A percentile compares a stretch with the other conserved stretches of the same genome.
Conservation (phyloP, 805 yeast species). For the Yarrowia sp. region DNA sequence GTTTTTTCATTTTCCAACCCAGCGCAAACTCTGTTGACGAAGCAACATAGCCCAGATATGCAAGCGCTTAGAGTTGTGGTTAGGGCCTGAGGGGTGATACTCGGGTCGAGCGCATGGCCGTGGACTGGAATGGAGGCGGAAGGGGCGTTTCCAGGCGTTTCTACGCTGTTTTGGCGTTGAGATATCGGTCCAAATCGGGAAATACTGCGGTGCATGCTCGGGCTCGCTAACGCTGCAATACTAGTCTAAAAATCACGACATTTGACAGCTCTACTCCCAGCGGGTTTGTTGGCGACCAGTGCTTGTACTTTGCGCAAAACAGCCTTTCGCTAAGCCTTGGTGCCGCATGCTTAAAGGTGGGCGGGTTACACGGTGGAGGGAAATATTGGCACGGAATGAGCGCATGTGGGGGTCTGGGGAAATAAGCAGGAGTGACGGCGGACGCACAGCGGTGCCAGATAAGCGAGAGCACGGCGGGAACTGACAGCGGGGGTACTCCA, state of each 20-base stretch:
- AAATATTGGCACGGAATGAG: not conserved
- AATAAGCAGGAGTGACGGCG: not conserved
- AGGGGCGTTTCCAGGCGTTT: not conserved
- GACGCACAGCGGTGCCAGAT: not conserved
- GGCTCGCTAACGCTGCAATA: not conserved
- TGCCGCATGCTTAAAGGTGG: slow-evolving; percentile 31
- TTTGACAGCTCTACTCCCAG: not conserved
- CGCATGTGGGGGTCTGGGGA: not conserved
- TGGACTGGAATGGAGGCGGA: slow-evolving; percentile 2
- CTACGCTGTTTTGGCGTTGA: not conserved
- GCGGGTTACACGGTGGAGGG: slow-evolving; percentile 10
- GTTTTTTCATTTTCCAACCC: no score
- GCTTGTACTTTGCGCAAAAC: not conserved
- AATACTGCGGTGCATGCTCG: not conserved
- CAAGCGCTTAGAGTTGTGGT: slow-evolving; percentile 10
- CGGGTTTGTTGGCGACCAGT: not conserved
- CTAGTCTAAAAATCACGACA: not conserved
- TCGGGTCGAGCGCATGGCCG: not conserved
- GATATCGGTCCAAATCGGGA: not conserved
- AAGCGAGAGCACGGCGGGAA: not conserved
- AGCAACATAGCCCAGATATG: slow-evolving; percentile 29
- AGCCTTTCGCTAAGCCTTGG: slow-evolving; percentile 27
- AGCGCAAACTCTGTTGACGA: slow-evolving; percentile 8
- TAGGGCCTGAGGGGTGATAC: not conserved
- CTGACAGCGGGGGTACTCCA: no score